Percentiles rank a stretch among this genome's conserved stretches.
phyloP scores from a whole-genome alignment of 805 yeast genomes.

The Danielia oregonensis region DNA sequence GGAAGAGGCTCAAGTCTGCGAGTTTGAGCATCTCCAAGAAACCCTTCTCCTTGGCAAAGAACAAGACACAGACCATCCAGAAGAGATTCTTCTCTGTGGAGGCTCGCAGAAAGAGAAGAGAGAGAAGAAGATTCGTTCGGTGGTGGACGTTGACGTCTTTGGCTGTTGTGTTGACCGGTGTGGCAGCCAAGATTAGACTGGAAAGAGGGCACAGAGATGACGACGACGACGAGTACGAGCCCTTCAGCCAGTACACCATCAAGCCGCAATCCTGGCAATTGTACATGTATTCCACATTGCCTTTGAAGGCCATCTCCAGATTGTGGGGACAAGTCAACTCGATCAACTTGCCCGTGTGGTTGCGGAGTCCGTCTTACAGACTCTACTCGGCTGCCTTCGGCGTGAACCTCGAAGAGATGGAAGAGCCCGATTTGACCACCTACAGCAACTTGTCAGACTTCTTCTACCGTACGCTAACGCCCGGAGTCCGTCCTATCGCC shows the following conservation, averaged over 20 bases:
- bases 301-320: slow-evolving; percentile 85
- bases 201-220: slow-evolving; percentile 29
- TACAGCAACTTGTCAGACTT: slow-evolving; percentile 85
- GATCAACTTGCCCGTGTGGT: slow-evolving; percentile 80
- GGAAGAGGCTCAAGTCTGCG: slow-evolving; percentile 14
- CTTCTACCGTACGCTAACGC: slow-evolving; percentile 76
- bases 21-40: slow-evolving; percentile 25
- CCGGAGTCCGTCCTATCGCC: slow-evolving; percentile 75
- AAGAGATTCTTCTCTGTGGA: slow-evolving; percentile 40
- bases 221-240: slow-evolving; percentile 24
- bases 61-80: slow-evolving; percentile 34
- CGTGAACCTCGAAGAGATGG: slow-evolving; percentile 85
- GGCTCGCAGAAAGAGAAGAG: slow-evolving; percentile 37
- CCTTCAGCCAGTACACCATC: slow-evolving; percentile 37
- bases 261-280: slow-evolving; percentile 84
- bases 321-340: slow-evolving; percentile 92
- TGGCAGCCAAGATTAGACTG: slow-evolving; percentile 43
- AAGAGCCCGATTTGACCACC: slow-evolving; percentile 69
- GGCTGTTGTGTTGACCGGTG: slow-evolving; percentile 51
- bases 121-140: slow-evolving; percentile 38
- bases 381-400: slow-evolving; percentile 80
- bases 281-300: slow-evolving; percentile 84
- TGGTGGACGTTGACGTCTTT: slow-evolving; percentile 57
- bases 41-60: slow-evolving; percentile 32
- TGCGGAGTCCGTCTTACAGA: slow-evolving; percentile 76